phyloP scores from a whole-genome alignment of 495 filamentous ascomycete genomes.

The Lichina pygmaea region DNA sequence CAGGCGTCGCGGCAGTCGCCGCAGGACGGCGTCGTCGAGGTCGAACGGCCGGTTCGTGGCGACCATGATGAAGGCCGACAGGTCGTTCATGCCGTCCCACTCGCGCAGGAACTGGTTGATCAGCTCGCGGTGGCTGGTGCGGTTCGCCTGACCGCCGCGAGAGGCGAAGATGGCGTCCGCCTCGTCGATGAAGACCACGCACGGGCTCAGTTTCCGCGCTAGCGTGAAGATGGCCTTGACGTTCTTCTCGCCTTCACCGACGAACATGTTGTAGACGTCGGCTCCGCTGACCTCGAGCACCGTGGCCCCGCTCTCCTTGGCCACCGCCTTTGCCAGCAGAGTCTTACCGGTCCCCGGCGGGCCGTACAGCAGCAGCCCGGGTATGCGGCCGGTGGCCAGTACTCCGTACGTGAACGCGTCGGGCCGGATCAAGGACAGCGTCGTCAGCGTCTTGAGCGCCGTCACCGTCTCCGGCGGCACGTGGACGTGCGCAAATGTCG shows the following conservation, averaged over 20 bases:
- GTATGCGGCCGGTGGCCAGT: slow-evolving; percentile 69
- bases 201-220: slow-evolving; percentile 76
- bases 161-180: slow-evolving; percentile 75
- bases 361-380: slow-evolving; percentile 73
- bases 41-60: slow-evolving; percentile 29
- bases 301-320: slow-evolving; percentile 76
- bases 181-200: slow-evolving; percentile 92
- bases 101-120: slow-evolving; percentile 97
- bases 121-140: slow-evolving; percentile 53
- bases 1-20: slow-evolving; percentile 56
- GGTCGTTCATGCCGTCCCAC: slow-evolving; percentile 81
- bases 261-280: slow-evolving; percentile 84
- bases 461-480: slow-evolving; percentile 64
- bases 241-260: slow-evolving; percentile 93
- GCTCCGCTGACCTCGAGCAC: slow-evolving; percentile 48
- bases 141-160: slow-evolving; percentile 29
- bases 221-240: slow-evolving; percentile 77
- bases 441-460: slow-evolving; percentile 68
- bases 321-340: slow-evolving; percentile 80
- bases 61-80: slow-evolving; percentile 90
- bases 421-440: slow-evolving; percentile 61
- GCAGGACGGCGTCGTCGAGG: slow-evolving; percentile 74
- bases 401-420: slow-evolving; percentile 95
- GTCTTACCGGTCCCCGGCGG: slow-evolving; percentile 95
- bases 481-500: slow-evolving; percentile 64